Percentiles rank a stretch among this genome's conserved stretches.
Conservation (phyloP, 1,139 yeast species). For the Yamadazyma mexicana region DNA sequence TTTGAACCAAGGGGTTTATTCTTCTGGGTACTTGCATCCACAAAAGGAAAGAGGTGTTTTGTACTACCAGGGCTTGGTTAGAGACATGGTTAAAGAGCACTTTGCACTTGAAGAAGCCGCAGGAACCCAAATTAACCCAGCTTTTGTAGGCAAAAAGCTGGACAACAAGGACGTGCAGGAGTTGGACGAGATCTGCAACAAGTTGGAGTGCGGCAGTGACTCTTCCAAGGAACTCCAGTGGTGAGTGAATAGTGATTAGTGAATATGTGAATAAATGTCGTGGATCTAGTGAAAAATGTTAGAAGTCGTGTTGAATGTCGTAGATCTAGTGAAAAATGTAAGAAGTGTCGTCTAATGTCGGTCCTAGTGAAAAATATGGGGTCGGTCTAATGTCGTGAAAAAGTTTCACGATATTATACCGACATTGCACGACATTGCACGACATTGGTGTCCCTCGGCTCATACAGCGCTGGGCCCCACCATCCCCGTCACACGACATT, state of each 20-base stretch:
- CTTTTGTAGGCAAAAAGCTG: constrained; percentile 40
- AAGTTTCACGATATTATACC: neutral
- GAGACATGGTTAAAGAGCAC: constrained; percentile 59
- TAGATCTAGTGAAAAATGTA: neutral
- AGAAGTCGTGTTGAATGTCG: too few relatives aligned
- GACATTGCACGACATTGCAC: too few relatives aligned
- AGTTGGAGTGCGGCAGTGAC: constrained; percentile 23
- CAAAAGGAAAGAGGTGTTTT: constrained; percentile 58
- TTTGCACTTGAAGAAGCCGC: constrained; percentile 42
- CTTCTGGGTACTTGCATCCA: constrained; percentile 60
- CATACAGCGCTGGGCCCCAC: too few relatives aligned
- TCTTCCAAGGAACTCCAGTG: constrained; percentile 4
- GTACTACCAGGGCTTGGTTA: constrained; percentile 55
- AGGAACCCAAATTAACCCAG: constrained; percentile 51
- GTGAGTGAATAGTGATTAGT: constrained; percentile 3
- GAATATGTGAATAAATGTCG: constrained; percentile 1
- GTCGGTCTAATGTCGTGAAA: too few relatives aligned
- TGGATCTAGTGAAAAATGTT: neutral
- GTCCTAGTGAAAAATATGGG: too few relatives aligned
- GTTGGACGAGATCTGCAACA: constrained; percentile 38
- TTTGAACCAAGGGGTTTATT: constrained; percentile 58
- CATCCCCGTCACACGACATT: too few relatives aligned
- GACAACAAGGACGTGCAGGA: constrained; percentile 44
- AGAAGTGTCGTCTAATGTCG: too few relatives aligned
- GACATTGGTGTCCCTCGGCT: too few relatives aligned